phyloP scores from a whole-genome alignment of 768 basidiomycete species.

The Pisolithus sp. region DNA sequence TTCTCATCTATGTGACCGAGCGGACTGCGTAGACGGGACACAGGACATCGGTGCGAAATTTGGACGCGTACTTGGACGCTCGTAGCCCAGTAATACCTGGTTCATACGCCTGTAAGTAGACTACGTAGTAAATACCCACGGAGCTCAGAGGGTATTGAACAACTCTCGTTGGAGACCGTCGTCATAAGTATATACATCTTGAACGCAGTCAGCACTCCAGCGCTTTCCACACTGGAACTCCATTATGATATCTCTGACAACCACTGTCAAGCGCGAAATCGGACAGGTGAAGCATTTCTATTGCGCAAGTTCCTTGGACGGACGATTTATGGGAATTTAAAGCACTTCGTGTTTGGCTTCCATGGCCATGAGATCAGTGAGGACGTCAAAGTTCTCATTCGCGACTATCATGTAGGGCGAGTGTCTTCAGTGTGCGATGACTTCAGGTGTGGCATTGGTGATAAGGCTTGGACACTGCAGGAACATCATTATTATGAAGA shows the following conservation, averaged over 20 bases:
- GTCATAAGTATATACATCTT: no score
- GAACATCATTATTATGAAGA: constrained; percentile 62
- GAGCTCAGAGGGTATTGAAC: no score
- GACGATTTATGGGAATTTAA: background rate
- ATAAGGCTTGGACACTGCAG: constrained; percentile 15
- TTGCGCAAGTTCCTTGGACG: background rate
- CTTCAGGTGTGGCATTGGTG: background rate
- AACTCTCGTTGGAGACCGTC: no score
- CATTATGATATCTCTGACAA: constrained; percentile 24
- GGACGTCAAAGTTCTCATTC: constrained; percentile 50
- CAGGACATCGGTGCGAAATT: background rate
- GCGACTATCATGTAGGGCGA: constrained; percentile 55
- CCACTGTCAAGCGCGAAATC: constrained; percentile 37
- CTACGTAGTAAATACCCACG: no score
- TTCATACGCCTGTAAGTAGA: no score
- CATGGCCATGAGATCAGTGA: constrained; percentile 48
- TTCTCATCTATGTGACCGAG: no score
- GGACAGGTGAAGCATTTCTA: constrained; percentile 32
- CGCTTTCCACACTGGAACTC: background rate
- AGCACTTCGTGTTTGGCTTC: constrained; percentile 73
- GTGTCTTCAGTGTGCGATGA: constrained; percentile 1
- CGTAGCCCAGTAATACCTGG: background rate
- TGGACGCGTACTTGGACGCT: background rate
- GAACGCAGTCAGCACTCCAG: no score
- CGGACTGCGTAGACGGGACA: no score